Conservation (phyloP, 2,329 filamentous ascomycete species). For the Blastomyces gilchristii region DNA sequence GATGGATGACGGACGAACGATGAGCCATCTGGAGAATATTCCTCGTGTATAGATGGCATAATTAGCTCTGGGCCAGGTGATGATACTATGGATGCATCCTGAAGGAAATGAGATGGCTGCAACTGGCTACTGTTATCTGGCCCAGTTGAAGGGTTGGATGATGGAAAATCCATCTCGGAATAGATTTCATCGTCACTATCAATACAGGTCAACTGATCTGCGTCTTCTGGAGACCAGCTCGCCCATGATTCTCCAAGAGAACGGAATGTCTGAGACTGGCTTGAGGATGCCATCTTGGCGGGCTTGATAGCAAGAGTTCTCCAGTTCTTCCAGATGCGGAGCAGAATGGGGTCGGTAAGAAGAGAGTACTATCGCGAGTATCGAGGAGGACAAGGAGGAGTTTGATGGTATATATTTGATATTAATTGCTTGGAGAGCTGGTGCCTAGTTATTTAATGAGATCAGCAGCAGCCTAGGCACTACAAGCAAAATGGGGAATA, state of each 20-base stretch:
- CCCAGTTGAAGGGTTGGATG: conserved; percentile 4
- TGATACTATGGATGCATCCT: not conserved
- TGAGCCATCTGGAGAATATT: conserved; percentile 5
- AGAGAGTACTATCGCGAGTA: not conserved
- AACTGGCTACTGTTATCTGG: not conserved
- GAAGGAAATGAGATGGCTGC: not conserved
- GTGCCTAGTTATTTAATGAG: not conserved
- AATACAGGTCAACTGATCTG: conserved; percentile 4
- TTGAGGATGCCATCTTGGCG: conserved; percentile 1
- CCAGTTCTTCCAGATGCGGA: not conserved
- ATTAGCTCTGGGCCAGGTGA: conserved; percentile 9
- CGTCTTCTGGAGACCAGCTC: conserved; percentile 9
- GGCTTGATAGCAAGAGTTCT: not conserved
- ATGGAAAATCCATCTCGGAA: conserved; percentile 3
- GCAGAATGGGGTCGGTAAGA: not conserved
- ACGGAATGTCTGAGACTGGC: not conserved
- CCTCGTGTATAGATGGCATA: conserved; percentile 10
- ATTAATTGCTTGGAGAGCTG: not conserved
- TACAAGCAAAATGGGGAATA: not conserved
- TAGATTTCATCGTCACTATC: conserved; percentile 3
- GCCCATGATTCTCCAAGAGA: conserved; percentile 8
- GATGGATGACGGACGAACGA: conserved; percentile 1
- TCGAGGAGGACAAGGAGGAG: not conserved
- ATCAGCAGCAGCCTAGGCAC: not conserved
- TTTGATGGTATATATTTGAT: not conserved